Evolutionary conservation across 371 early-diverging fungal genomes (phyloP).

Genomic region (Mortierella sp.): DNA sequence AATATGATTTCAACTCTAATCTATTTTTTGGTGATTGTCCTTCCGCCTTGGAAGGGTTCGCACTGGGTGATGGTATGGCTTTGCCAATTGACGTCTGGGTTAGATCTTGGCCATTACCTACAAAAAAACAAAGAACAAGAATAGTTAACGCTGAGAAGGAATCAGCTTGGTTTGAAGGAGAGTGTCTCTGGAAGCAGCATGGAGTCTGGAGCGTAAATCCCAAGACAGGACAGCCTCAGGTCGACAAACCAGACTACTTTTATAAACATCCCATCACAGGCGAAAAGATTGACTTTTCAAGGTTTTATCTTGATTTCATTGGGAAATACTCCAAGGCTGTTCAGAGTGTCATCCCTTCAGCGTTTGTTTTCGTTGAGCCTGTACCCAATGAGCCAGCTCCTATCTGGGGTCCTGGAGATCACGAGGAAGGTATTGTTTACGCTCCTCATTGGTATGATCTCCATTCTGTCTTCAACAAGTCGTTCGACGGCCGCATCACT

Average conservation of each 20-base stretch:
- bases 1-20: constrained; percentile 75
- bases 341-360: constrained; percentile 64
- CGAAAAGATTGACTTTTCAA: constrained; percentile 68
- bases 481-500: constrained; percentile 78
- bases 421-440: constrained; percentile 73
- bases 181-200: constrained; percentile 84
- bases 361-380: constrained; percentile 81
- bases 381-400: constrained; percentile 83
- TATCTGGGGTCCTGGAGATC: constrained; percentile 64
- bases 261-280: constrained; percentile 70
- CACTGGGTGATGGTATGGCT: constrained; percentile 73
- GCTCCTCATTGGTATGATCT: constrained; percentile 92
- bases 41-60: constrained; percentile 78
- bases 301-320: constrained; percentile 80
- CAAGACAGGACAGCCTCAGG: constrained; percentile 64
- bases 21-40: constrained; percentile 79
- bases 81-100: constrained; percentile 78
- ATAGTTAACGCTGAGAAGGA: constrained; percentile 66
- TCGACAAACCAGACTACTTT: constrained; percentile 76
- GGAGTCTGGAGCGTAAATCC: constrained; percentile 79
- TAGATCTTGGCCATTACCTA: constrained; percentile 82
- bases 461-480: constrained; percentile 79
- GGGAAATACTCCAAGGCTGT: constrained; percentile 71
- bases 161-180: constrained; percentile 73
- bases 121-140: constrained; percentile 66